Base-by-base conservation (phyloP, 352 stramenopile species). In the Phytophthora boehmeriae region DNA sequence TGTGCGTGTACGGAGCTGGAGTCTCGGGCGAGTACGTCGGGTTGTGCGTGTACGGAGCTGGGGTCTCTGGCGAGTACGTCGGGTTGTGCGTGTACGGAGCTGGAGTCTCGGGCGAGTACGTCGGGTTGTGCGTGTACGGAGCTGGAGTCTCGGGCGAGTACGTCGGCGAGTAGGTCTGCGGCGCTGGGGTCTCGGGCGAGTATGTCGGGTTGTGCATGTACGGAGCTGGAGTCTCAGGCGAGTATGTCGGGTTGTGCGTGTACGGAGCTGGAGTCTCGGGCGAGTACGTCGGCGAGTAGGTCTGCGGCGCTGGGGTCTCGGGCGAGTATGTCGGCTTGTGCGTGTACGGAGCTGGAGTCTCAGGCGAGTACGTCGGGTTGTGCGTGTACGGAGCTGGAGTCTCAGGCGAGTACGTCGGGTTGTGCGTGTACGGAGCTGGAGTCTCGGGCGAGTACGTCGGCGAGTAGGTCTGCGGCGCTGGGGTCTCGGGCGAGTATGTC, bases 111-210 rank as follows among this genome's bases (percentile, higher is more conserved):
- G 46, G 35, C 4, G 4, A 4, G 34, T 47, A 17, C 25, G n/a
- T n/a, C n/a, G n/a, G n/a, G n/a, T n/a, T n/a, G n/a, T n/a, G n/a
- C n/a, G 22, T 30, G 25, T 30, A 19, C 34, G 25, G 27, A 39
- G 43, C 22, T 9, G 43, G 27, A 1, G 46, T 53, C 48, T 55
- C 48, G 6, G 52, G 52, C 39, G 42, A 8, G 54, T 61, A 54
- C 34, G 34, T 36, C 30, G 30, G 30, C 30, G 6, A 11, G 30
- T 36, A 36, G n/a, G n/a, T 30, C 3, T 30, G 6, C 25, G 25
- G 25, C 3, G 25, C 25, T 8, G 25, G 25, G 1, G 54, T 50
- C 30, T 13, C 32, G 1, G 42, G 39, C 27, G 52, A 13, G 4
- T 17, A 35, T 9, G 34, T 36, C 30, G 30, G 30, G 6, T 36